Percentiles rank a stretch among this genome's conserved stretches.
Evolutionary conservation across 2,329 filamentous ascomycete species (phyloP).

Genomic region (Cryphonectria parasitica): DNA sequence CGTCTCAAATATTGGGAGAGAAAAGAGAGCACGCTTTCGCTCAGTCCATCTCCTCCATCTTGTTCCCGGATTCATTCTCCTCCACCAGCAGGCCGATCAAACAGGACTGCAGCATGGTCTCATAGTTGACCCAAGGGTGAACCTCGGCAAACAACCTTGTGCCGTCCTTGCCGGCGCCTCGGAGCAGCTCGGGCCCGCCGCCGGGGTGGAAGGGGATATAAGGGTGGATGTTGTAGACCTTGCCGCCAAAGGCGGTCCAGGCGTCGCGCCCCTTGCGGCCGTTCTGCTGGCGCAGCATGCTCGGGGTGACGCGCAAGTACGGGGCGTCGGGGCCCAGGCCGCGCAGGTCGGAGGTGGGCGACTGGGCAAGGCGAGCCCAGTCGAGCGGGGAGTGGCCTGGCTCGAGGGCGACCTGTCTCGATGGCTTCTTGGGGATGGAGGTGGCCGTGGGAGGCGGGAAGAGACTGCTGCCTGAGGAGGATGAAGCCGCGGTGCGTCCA

Average conservation of each 20-base stretch:
- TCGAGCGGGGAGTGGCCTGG: constrained; percentile 94
- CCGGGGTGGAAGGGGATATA: constrained; percentile 92
- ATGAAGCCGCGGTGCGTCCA: constrained; percentile 28
- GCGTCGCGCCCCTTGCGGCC: constrained; percentile 84
- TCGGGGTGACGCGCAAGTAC: constrained; percentile 78
- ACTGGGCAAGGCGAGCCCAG: constrained; percentile 77
- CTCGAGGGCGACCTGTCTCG: constrained; percentile 74
- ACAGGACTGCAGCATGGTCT: constrained; percentile 68
- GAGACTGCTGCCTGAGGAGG: constrained; percentile 46
- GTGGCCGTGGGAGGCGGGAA: constrained; percentile 60
- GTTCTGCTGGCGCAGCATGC: constrained; percentile 75
- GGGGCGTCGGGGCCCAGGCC: constrained; percentile 56
- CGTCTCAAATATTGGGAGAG: background rate
- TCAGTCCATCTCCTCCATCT: constrained; percentile 66
- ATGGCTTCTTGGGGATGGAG: constrained; percentile 45
- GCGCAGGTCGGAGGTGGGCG: constrained; percentile 68
- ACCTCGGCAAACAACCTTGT: constrained; percentile 68
- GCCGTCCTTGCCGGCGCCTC: constrained; percentile 64
- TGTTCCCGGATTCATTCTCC: constrained; percentile 48
- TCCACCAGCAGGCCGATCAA: constrained; percentile 66
- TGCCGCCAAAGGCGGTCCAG: constrained; percentile 87
- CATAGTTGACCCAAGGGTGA: constrained; percentile 74
- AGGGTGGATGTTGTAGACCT: constrained; percentile 91
- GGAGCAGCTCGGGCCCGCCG: constrained; percentile 73
- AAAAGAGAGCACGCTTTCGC: background rate